phyloP scores from a whole-genome alignment of 2,329 filamentous ascomycete genomes.

The Teratosphaeriaceae sp. region DNA sequence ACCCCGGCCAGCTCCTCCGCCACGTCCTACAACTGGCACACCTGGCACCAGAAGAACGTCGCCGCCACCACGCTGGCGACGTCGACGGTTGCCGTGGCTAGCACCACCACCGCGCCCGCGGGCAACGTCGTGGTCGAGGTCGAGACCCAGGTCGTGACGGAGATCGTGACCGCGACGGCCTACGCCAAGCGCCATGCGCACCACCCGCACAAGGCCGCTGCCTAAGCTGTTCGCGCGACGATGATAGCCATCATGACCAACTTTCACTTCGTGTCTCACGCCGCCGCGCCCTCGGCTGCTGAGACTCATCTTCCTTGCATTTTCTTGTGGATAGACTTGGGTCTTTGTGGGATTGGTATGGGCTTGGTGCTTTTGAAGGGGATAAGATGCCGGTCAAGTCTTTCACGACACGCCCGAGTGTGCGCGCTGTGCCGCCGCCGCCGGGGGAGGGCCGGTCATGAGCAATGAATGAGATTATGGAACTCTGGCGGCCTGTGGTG shows the following conservation, averaged over 20 bases:
- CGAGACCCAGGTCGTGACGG: constrained; percentile 20
- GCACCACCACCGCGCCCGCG: constrained; percentile 8
- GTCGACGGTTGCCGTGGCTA: constrained; percentile 11
- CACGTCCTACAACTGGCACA: constrained; percentile 8
- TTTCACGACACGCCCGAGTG: constrained; percentile 1
- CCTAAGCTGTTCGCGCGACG: constrained; percentile 8
- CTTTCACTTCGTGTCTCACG: too few relatives aligned
- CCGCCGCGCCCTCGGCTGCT: too few relatives aligned
- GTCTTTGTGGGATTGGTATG: not conserved
- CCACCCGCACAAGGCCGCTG: constrained; percentile 19
- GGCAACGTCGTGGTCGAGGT: constrained; percentile 24
- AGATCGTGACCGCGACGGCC: constrained; percentile 20
- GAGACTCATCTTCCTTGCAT: not conserved
- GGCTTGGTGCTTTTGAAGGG: constrained; percentile 4
- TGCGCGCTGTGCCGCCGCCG: constrained; percentile 11
- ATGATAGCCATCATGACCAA: not conserved
- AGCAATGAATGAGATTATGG: constrained; percentile 4
- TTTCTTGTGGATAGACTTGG: constrained; percentile 3
- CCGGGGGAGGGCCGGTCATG: constrained; percentile 3
- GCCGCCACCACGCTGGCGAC: constrained; percentile 15
- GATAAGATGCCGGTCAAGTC: constrained; percentile 4
- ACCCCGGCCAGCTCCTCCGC: not conserved
- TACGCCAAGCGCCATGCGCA: constrained; percentile 22
- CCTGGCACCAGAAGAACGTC: constrained; percentile 9
- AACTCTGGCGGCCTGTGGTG: too few relatives aligned